phyloP scores from a whole-genome alignment of 2,329 filamentous ascomycete species.

The Fusarium pseudoanthophilum region DNA sequence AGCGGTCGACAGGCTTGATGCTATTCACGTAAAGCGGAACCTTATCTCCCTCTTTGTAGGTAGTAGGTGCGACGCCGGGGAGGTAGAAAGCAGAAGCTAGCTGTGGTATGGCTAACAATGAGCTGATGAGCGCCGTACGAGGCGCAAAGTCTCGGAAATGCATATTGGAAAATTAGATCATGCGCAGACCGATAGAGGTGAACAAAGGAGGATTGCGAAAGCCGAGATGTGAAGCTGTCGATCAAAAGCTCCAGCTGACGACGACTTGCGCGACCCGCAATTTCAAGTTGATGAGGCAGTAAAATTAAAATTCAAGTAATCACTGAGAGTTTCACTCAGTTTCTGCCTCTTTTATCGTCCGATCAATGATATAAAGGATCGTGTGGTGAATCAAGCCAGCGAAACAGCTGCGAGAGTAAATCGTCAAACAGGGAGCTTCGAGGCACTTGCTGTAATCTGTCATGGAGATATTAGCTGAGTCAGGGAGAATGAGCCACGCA shows the following conservation, averaged over 20 bases:
- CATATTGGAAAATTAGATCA: conserved; percentile 54
- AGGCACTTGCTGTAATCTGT: conserved; percentile 40
- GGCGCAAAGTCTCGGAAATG: conserved; percentile 58
- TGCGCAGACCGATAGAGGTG: conserved; percentile 34
- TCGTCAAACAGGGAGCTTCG: conserved; percentile 40
- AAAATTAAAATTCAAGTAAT: neutral
- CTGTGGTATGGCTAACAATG: conserved; percentile 63
- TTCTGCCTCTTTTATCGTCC: neutral
- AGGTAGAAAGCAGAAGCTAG: conserved; percentile 87
- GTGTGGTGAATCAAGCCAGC: conserved; percentile 33
- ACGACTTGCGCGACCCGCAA: conserved; percentile 38
- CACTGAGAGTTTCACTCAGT: neutral
- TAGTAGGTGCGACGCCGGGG: conserved; percentile 92
- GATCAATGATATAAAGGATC: conserved; percentile 8
- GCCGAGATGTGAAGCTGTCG: conserved; percentile 21
- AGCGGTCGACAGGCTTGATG: conserved; percentile 84
- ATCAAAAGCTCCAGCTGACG: conserved; percentile 31
- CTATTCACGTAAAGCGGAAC: conserved; percentile 94
- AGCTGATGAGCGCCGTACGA: conserved; percentile 59
- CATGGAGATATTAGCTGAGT: conserved; percentile 43
- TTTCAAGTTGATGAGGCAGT: neutral
- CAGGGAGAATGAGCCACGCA: conserved; percentile 33
- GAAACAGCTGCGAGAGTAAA: conserved; percentile 33
- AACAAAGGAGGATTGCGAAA: conserved; percentile 28
- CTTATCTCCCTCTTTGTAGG: conserved; percentile 81